Evolutionary conservation across 495 filamentous ascomycete genomes (phyloP), one percentile per base, ranked within the genome.

Genomic region (Pyrenopolyporus hunteri): DNA sequence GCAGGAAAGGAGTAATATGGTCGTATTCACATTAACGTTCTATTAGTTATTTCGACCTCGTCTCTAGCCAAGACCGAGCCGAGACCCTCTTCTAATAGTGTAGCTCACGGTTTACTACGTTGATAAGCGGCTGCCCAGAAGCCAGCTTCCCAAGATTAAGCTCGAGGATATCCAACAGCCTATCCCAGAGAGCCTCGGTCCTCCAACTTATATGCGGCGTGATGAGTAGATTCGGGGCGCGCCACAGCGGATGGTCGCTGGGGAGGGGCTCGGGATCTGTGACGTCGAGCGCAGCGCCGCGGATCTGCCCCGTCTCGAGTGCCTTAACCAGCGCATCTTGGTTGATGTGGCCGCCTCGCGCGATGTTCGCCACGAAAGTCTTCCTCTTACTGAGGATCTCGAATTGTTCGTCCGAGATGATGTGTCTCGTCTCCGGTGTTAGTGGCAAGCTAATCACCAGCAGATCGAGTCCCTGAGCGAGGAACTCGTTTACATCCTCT

Each of bases 241-340:
- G 80, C 84, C 89, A 93, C 39, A 96, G 69, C 57, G 85, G 80
- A 71, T 86, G 80, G 16, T 90, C 85, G n/a, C 72, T 44, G 3
- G 89, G 87, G 57, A 96, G 69, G 0, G 91, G 91, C 69, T 96
- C 91, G 1, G 89, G 90, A 52, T 93, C 90, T 25, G 91, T 89
- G 0, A 95, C 92, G 75, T 96, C 92, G 40, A 95, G 69, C 37
- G 89, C 89, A 11, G 91, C 83, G 13, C 89, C 90, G 11, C 83
- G 77, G 36, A 96, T 70, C 3, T 75, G 76, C 0, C 74, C 81
- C 5, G 70, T 69, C 56, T 85, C 77, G 7, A 91, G 70, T 1
- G 90, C 85, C 0, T 73, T 73, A 11, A 92, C 75, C 20, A 96
- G 69, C 1, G 84, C 89, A 3, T 84, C 80, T 51, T 89, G 85